Evolutionary conservation across 2,329 filamentous ascomycete species (phyloP), one percentile per base, ranked within the genome.

Genomic region (Herpotrichia juniperi): DNA sequence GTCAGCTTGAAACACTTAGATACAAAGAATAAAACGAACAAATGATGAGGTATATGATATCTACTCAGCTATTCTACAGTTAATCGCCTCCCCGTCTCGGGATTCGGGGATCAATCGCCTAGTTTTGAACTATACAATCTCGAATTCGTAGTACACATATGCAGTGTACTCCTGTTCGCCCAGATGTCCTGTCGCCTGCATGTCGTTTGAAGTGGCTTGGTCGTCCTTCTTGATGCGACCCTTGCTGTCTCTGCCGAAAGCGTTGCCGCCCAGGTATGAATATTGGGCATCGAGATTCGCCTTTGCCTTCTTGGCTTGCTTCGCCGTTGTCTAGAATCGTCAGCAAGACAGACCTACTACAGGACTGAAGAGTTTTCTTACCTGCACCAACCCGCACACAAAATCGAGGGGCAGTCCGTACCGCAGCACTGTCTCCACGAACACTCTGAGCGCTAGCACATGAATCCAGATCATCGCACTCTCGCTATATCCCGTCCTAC

Each of bases 81-180:
- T 10, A 46, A 35, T 35, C 14, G 37, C 14, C 21, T 14, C 22
- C 21, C 21, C 21, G 21, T 40, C 14, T 24, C 7, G 21, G 21
- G 37, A n/a, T 14, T 14, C 37, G 16, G 25, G 19, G 8, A 19
- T 24, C 37, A 22, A 40, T 10, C 19, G 21, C 37, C 37, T 14
- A 40, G 12, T 24, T 7, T 11, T 47, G 24, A n/a, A 35, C 50
- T 56, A 61, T 51, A 54, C 50, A 48, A 97, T 86, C 70, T 94
- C 90, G 71, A 97, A 90, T 72, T 96, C 91, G 77, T 97, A 99
- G 80, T 93, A 97, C 70, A 97, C 94, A 76, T 96, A 99, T 34
- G 94, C 89, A 54, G 91, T 94, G 79, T 97, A 99, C 73, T 97
- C 92, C 48, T 87, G 87, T 53, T 92, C 90, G 16, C 85, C 86